phyloP scores from a whole-genome alignment of 345 rosid species.

The Trapa incisa region DNA sequence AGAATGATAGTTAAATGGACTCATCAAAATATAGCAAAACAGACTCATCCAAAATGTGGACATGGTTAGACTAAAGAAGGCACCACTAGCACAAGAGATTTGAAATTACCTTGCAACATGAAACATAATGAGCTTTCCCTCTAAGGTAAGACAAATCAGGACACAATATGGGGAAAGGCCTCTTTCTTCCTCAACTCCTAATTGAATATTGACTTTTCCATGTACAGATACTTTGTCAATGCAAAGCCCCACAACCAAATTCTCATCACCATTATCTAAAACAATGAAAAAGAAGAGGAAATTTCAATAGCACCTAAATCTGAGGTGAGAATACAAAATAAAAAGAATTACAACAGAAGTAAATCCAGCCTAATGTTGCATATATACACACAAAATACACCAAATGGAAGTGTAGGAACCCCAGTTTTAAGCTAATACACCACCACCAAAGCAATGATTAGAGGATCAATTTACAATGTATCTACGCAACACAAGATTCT shows the following conservation, averaged over 20 bases:
- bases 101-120: slow-evolving; percentile 61
- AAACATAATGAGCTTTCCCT: slow-evolving; percentile 79
- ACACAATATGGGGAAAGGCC: slow-evolving; percentile 64
- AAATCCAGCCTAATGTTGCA: neutral
- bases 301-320: slow-evolving; percentile 5
- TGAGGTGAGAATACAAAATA: neutral
- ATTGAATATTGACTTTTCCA: slow-evolving; percentile 51
- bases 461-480: neutral
- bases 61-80: neutral
- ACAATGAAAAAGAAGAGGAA: slow-evolving; percentile 3
- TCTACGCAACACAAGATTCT: neutral
- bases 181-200: slow-evolving; percentile 50
- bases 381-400: neutral
- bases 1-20: neutral
- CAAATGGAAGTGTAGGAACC: neutral
- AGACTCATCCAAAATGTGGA: too few species aligned
- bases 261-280: slow-evolving; percentile 71
- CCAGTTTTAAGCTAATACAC: neutral
- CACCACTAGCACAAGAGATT: slow-evolving; percentile 3
- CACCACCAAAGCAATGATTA: neutral
- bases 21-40: too few species aligned
- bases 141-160: slow-evolving; percentile 75
- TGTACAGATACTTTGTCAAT: slow-evolving; percentile 44
- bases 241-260: slow-evolving; percentile 81
- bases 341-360: neutral